A percentile compares a stretch with the other conserved stretches of the same genome.
phyloP scores from a whole-genome alignment of 2,329 filamentous ascomycete species.

The Fusarium austroafricanum region DNA sequence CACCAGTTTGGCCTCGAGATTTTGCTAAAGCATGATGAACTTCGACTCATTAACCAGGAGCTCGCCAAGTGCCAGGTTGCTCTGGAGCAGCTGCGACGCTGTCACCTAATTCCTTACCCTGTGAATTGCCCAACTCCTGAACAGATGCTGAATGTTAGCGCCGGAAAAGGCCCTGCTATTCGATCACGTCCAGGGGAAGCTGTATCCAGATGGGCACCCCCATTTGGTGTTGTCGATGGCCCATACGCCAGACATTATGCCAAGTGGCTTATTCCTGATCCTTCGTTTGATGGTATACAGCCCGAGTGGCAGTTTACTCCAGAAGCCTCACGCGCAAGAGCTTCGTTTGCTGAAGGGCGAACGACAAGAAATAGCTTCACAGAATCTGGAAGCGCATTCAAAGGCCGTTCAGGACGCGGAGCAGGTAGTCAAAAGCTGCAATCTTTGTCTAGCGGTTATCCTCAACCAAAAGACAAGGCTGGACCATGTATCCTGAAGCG shows the following conservation, averaged over 20 bases:
- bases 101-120: slow-evolving; percentile 91
- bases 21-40: slow-evolving; percentile 91
- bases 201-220: slow-evolving; percentile 81
- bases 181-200: slow-evolving; percentile 70
- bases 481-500: slow-evolving; percentile 88
- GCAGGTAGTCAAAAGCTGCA: slow-evolving; percentile 72
- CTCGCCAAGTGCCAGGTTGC: slow-evolving; percentile 94
- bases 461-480: slow-evolving; percentile 81
- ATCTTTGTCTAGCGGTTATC: slow-evolving; percentile 76
- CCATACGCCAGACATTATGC: slow-evolving; percentile 95
- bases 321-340: slow-evolving; percentile 58
- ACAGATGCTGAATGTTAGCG: slow-evolving; percentile 76
- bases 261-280: slow-evolving; percentile 93
- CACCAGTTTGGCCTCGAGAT: slow-evolving; percentile 93
- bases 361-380: slow-evolving; percentile 79
- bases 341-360: slow-evolving; percentile 72
- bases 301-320: slow-evolving; percentile 58
- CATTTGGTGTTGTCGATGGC: slow-evolving; percentile 91
- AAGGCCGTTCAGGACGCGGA: slow-evolving; percentile 62
- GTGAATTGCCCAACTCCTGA: slow-evolving; percentile 73
- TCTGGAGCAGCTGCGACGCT: slow-evolving; percentile 92
- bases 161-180: slow-evolving; percentile 79
- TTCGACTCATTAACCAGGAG: slow-evolving; percentile 95
- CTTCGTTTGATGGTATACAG: slow-evolving; percentile 80
- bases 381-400: slow-evolving; percentile 57